Evolutionary conservation across 2,329 filamentous ascomycete genomes (phyloP).

Genomic region (Chaetoscypha palmicola): DNA sequence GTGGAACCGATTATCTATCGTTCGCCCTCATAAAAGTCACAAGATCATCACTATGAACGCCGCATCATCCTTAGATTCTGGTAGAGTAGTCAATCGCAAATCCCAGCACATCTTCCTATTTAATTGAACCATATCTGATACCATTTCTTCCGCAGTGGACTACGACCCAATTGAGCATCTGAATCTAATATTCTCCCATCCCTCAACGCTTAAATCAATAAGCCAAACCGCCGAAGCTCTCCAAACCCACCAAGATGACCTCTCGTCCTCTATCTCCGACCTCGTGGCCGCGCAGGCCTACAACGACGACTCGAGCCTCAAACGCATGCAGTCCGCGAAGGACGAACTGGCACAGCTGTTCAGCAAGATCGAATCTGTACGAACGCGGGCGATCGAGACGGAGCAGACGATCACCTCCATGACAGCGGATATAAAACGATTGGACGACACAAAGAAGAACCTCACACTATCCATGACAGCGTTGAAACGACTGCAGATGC

Average conservation of each 20-base stretch:
- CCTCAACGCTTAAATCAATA: slow-evolving; percentile 74
- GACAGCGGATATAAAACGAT: slow-evolving; percentile 96
- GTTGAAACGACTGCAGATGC: slow-evolving; percentile 93
- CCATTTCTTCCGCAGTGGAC: slow-evolving; percentile 46
- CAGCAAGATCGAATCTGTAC: slow-evolving; percentile 88
- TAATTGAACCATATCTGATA: slow-evolving; percentile 11
- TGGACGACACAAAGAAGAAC: slow-evolving; percentile 95
- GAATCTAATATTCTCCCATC: slow-evolving; percentile 87
- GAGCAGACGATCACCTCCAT: slow-evolving; percentile 96
- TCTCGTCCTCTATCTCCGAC: slow-evolving; percentile 68
- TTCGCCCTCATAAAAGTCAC: not conserved
- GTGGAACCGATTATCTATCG: not conserved
- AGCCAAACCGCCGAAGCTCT: slow-evolving; percentile 67
- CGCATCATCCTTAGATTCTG: slow-evolving; percentile 30
- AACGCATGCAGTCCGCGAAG: slow-evolving; percentile 87
- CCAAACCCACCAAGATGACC: slow-evolving; percentile 68
- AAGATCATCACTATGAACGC: slow-evolving; percentile 28
- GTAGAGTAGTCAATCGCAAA: slow-evolving; percentile 19
- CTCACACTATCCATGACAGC: slow-evolving; percentile 96
- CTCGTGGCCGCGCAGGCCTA: slow-evolving; percentile 72
- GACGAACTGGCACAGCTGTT: slow-evolving; percentile 84
- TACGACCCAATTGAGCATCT: slow-evolving; percentile 92
- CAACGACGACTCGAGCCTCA: slow-evolving; percentile 78
- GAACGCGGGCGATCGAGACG: slow-evolving; percentile 80
- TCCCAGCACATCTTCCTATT: slow-evolving; percentile 2